phyloP scores from a whole-genome alignment of 2,329 filamentous ascomycete species.

The Xylaria sp. region DNA sequence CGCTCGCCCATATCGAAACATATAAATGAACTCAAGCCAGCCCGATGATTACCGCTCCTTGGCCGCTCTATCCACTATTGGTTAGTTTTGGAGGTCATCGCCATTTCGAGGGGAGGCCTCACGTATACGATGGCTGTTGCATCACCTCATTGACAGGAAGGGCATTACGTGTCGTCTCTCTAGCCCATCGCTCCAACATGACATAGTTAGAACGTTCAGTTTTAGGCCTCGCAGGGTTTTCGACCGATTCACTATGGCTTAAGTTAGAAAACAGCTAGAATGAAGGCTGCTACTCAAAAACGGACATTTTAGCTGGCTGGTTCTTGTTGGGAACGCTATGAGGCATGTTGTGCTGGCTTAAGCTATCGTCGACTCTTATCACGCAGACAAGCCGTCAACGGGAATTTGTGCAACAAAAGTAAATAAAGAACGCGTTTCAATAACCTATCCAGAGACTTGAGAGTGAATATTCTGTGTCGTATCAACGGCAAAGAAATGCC shows the following conservation, averaged over 20 bases:
- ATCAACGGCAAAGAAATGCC: constrained; percentile 12
- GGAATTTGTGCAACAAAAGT: constrained; percentile 9
- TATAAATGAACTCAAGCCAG: constrained; percentile 26
- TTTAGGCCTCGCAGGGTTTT: constrained; percentile 14
- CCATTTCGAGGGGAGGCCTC: constrained; percentile 12
- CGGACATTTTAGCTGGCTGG: constrained; percentile 29
- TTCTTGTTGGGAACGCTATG: constrained; percentile 31
- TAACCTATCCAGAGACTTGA: constrained; percentile 18
- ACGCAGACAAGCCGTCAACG: constrained; percentile 7
- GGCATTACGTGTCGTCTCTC: constrained; percentile 31
- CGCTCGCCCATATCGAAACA: constrained; percentile 25
- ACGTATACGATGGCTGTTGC: constrained; percentile 33
- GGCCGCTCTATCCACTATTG: constrained; percentile 24
- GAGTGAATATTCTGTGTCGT: constrained; percentile 21
- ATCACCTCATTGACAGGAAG: constrained; percentile 38
- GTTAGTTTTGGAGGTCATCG: constrained; percentile 22
- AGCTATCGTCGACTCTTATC: constrained; percentile 1
- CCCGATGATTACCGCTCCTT: constrained; percentile 22
- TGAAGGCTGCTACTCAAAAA: constrained; percentile 18
- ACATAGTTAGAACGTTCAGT: constrained; percentile 6
- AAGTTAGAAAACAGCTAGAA: constrained; percentile 28
- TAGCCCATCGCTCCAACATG: constrained; percentile 39
- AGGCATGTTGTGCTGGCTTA: constrained; percentile 31
- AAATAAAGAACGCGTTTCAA: constrained; percentile 30
- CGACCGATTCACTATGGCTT: constrained; percentile 26